Percentiles rank a stretch among this genome's conserved stretches.
These are phyloP conservation scores for Xanthoconium separans DNA, from an alignment of 1,284 basidiomycete genomes.

Conservation along the genomic window DNA sequence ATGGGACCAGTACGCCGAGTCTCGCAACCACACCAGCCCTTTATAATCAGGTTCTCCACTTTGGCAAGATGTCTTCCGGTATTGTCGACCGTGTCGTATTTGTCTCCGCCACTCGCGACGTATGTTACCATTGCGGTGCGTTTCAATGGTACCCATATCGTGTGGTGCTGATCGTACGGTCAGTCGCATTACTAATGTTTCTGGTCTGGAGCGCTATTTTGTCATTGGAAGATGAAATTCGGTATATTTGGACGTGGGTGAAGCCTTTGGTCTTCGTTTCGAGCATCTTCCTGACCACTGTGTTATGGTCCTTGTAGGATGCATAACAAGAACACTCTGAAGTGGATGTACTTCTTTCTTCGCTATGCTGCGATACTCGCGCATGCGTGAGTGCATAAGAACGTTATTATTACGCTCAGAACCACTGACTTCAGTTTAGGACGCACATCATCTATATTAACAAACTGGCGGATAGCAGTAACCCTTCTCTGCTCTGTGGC, in stretches of 20 bases:
- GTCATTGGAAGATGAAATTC: slow-evolving; percentile 20
- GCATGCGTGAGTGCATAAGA: slow-evolving; percentile 13
- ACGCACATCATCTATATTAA: slow-evolving; percentile 13
- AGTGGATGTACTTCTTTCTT: slow-evolving; percentile 26
- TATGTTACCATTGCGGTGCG: slow-evolving; percentile 18
- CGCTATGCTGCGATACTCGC: slow-evolving; percentile 16
- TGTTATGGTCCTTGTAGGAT: slow-evolving; percentile 12
- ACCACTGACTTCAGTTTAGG: slow-evolving; percentile 5
- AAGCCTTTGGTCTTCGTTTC: background rate
- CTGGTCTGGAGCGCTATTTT: slow-evolving; percentile 18
- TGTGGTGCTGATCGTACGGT: background rate
- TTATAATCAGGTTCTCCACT: background rate
- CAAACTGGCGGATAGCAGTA: slow-evolving; percentile 12
- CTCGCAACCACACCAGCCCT: background rate
- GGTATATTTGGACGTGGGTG: slow-evolving; percentile 24
- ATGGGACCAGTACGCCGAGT: background rate
- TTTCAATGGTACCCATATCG: background rate
- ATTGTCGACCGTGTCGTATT: background rate
- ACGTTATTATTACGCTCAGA: background rate
- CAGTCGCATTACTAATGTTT: slow-evolving; percentile 13
- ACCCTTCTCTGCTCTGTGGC: slow-evolving; percentile 12
- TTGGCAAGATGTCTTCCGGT: background rate
- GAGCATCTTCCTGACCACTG: background rate
- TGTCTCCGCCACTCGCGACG: background rate
- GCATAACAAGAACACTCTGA: slow-evolving; percentile 15